phyloP scores from a whole-genome alignment of 2,329 filamentous ascomycete genomes.

The Ceratocystis colombiana region DNA sequence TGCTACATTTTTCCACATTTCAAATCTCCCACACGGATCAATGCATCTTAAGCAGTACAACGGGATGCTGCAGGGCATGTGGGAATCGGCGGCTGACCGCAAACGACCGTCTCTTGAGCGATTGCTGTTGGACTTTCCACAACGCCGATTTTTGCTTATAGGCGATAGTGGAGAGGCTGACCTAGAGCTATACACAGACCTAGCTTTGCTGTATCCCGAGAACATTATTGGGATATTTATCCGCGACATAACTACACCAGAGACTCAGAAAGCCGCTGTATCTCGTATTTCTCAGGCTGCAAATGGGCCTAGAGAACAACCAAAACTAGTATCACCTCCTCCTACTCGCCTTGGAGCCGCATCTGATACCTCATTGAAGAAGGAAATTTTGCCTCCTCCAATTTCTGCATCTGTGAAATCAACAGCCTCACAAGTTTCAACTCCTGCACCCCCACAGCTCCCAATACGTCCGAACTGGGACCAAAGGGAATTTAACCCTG shows the following conservation, averaged over 20 bases:
- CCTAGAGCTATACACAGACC: constrained; percentile 90
- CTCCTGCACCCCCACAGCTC: constrained; percentile 32
- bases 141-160: constrained; percentile 75
- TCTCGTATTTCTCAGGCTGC: constrained; percentile 35
- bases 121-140: constrained; percentile 80
- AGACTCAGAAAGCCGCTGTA: constrained; percentile 31
- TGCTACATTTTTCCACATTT: constrained; percentile 70
- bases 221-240: constrained; percentile 84
- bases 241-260: constrained; percentile 79
- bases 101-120: constrained; percentile 82
- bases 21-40: constrained; percentile 73
- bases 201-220: constrained; percentile 74
- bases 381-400: constrained; percentile 15
- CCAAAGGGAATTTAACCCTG: neutral
- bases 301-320: constrained; percentile 28
- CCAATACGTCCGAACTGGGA: constrained; percentile 33
- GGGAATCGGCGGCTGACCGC: constrained; percentile 89
- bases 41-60: constrained; percentile 94
- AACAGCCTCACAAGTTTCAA: neutral
- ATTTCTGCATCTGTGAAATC: neutral
- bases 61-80: constrained; percentile 95
- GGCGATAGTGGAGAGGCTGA: constrained; percentile 96
- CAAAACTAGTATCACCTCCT: neutral
- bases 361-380: constrained; percentile 5
- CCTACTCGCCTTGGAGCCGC: neutral